A percentile compares a stretch with the other conserved stretches of the same genome.
Evolutionary conservation across 2,329 filamentous ascomycete species (phyloP).

Genomic region (Microdochium nivale): DNA sequence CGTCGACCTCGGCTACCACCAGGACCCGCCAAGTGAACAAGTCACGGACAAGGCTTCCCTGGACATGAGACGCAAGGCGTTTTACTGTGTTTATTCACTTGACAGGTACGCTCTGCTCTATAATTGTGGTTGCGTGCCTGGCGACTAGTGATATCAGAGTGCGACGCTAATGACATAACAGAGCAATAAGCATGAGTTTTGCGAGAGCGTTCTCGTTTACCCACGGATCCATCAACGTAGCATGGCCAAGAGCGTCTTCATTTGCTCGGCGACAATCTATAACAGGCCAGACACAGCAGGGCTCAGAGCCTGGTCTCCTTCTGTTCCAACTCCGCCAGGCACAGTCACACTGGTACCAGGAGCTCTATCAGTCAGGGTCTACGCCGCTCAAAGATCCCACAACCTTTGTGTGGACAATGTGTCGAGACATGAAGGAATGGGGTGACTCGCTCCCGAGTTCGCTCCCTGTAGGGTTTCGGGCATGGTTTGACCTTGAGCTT

Average conservation of each 20-base stretch:
- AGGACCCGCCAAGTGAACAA: slow-evolving; percentile 71
- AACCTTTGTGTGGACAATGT: slow-evolving; percentile 67
- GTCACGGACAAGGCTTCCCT: slow-evolving; percentile 59
- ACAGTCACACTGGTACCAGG: slow-evolving; percentile 85
- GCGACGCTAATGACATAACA: slow-evolving; percentile 3
- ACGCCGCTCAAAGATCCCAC: slow-evolving; percentile 60
- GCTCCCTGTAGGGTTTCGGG: slow-evolving; percentile 56
- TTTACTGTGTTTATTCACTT: slow-evolving; percentile 83
- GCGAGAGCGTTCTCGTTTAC: slow-evolving; percentile 88
- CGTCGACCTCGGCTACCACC: slow-evolving; percentile 85
- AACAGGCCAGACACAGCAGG: slow-evolving; percentile 34
- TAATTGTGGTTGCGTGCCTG: no score
- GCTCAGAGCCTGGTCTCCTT: slow-evolving; percentile 63
- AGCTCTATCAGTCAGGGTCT: slow-evolving; percentile 72
- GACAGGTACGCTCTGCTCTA: slow-evolving; percentile 54
- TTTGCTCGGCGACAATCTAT: slow-evolving; percentile 31
- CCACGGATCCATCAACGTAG: slow-evolving; percentile 77
- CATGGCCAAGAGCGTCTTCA: slow-evolving; percentile 52
- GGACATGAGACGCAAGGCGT: slow-evolving; percentile 73
- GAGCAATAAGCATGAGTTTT: slow-evolving; percentile 74
- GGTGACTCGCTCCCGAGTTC: slow-evolving; percentile 63
- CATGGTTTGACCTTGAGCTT: slow-evolving; percentile 79
- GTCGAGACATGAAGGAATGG: slow-evolving; percentile 72
- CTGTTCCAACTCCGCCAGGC: slow-evolving; percentile 77
- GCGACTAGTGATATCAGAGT: neutral